Percentiles rank a stretch among this genome's conserved stretches.
These are phyloP conservation scores for Saccharomycopsis crataegensis DNA, from an alignment of 1,139 yeast genomes.

Conservation along the genomic window DNA sequence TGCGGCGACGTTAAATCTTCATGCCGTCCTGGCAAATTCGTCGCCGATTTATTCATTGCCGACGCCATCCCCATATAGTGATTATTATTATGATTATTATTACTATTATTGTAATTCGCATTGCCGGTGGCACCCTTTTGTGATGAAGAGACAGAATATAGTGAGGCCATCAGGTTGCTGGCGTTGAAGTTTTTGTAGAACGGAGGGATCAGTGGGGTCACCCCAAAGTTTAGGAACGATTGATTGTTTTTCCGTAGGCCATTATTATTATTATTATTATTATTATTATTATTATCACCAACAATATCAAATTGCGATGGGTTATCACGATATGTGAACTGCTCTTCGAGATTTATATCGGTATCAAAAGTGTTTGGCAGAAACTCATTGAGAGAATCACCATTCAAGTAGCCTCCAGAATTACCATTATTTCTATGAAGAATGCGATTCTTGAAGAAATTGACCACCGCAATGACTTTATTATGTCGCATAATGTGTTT, in stretches of 20 bases:
- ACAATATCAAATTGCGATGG: neutral
- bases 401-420: neutral
- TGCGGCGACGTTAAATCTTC: conserved; percentile 12
- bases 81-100: neutral
- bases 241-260: neutral
- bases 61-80: neutral
- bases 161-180: conserved; percentile 13
- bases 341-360: conserved; percentile 18
- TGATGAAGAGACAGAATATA: conserved; percentile 7
- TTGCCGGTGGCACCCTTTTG: neutral
- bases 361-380: conserved; percentile 9
- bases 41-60: neutral
- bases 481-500: neutral
- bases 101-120: neutral
- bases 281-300: neutral
- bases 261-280: neutral
- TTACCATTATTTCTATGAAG: no score
- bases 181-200: conserved; percentile 9
- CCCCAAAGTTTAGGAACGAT: conserved; percentile 6
- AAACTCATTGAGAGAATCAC: neutral
- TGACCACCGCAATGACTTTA: neutral
- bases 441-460: no score
- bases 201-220: neutral
- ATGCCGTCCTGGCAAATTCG: neutral
- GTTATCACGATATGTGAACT: conserved; percentile 1